phyloP scores from a whole-genome alignment of 805 yeast genomes.

The Hanseniaspora lindneri region DNA sequence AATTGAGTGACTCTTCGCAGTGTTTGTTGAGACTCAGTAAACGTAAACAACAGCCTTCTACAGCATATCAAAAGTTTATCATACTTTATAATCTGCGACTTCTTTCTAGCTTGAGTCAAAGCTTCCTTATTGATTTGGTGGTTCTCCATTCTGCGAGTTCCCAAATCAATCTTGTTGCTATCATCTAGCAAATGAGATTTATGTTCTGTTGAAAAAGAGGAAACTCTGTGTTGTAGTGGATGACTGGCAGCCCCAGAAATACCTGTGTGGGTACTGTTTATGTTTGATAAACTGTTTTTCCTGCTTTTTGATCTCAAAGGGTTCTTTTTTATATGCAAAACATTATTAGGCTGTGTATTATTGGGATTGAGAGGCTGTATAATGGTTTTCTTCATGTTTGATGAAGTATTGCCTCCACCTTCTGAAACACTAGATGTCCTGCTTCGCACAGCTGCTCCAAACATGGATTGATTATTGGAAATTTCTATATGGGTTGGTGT shows the following conservation, averaged over 20 bases:
- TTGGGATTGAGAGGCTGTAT: too few species aligned
- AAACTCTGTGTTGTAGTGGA: background rate
- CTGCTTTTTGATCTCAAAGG: background rate
- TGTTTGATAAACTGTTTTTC: background rate
- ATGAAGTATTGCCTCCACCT: slow-evolving; percentile 7
- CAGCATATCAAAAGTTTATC: slow-evolving; percentile 32
- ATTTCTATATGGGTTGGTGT: slow-evolving; percentile 3
- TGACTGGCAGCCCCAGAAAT: background rate
- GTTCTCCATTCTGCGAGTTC: background rate
- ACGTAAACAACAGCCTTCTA: slow-evolving; percentile 50
- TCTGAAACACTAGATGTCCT: slow-evolving; percentile 16
- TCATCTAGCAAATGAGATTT: slow-evolving; percentile 8
- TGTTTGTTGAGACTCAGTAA: slow-evolving; percentile 53
- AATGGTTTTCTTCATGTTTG: slow-evolving; percentile 8
- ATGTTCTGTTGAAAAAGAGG: slow-evolving; percentile 14
- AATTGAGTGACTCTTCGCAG: slow-evolving; percentile 46
- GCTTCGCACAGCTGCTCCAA: slow-evolving; percentile 6
- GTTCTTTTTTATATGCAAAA: slow-evolving; percentile 9
- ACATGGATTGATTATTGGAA: background rate
- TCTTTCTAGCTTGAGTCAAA: slow-evolving; percentile 7
- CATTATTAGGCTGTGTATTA: background rate
- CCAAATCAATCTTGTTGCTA: slow-evolving; percentile 6
- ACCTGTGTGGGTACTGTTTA: background rate
- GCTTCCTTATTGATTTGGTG: slow-evolving; percentile 3
- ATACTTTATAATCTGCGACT: slow-evolving; percentile 18